These are phyloP conservation scores for Colletotrichum euphorbiae DNA, from an alignment of 2,329 filamentous ascomycete species.

Conservation along the genomic window DNA sequence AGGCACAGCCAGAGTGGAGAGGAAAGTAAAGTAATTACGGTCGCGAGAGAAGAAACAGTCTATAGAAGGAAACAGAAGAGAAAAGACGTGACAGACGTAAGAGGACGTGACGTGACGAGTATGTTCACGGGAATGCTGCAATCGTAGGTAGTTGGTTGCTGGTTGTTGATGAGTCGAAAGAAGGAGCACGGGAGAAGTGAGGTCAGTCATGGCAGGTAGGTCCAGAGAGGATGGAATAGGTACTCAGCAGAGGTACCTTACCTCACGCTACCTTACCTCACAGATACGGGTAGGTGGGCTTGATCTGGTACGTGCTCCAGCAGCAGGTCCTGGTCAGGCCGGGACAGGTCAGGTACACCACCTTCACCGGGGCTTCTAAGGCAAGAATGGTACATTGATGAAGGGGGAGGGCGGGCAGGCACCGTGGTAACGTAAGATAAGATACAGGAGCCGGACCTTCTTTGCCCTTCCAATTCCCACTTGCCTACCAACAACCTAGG, in stretches of 20 bases:
- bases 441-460: conserved; percentile 35
- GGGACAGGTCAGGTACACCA: conserved; percentile 22
- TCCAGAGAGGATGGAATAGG: background rate
- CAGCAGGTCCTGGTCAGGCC: conserved; percentile 29
- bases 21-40: conserved; percentile 29
- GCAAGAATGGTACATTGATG: background rate
- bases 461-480: background rate
- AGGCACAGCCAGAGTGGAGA: conserved; percentile 36
- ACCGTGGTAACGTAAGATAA: conserved; percentile 22
- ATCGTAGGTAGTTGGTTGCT: conserved; percentile 27
- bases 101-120: conserved; percentile 36
- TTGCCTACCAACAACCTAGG: too few relatives aligned
- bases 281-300: conserved; percentile 18
- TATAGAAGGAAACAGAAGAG: conserved; percentile 38
- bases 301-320: conserved; percentile 34
- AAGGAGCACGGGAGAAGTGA: conserved; percentile 33
- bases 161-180: conserved; percentile 39
- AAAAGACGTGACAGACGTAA: conserved; percentile 34
- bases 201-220: conserved; percentile 35
- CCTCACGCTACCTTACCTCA: too few relatives aligned
- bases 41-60: conserved; percentile 23
- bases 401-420: too few relatives aligned
- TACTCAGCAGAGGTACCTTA: background rate
- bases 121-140: conserved; percentile 39
- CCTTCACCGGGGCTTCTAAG: conserved; percentile 14